A percentile compares a stretch with the other conserved stretches of the same genome.
Conservation (phyloP, 768 basidiomycete genomes). For the Favolaschia claudopus region DNA sequence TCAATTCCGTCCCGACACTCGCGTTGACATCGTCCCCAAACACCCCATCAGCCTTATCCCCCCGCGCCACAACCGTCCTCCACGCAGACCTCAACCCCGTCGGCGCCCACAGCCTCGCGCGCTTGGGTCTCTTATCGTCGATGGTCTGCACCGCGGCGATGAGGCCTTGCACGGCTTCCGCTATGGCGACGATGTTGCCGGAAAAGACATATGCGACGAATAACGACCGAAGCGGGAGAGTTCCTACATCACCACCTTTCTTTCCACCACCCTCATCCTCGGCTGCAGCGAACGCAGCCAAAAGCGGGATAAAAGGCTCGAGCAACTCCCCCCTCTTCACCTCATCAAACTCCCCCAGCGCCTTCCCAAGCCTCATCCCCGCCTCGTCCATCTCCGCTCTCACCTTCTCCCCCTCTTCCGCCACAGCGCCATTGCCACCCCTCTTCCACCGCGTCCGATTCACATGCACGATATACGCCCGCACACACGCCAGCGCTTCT, state of each 20-base stretch:
- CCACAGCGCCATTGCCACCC: slow-evolving; percentile 31
- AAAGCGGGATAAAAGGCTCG: slow-evolving; percentile 49
- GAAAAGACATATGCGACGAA: slow-evolving; percentile 60
- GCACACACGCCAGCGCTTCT: slow-evolving; percentile 33
- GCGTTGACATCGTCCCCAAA: slow-evolving; percentile 31
- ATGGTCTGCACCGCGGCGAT: slow-evolving; percentile 46
- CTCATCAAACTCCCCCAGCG: slow-evolving; percentile 40
- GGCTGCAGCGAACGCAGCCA: slow-evolving; percentile 33
- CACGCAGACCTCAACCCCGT: slow-evolving; percentile 46
- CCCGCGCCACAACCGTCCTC: slow-evolving; percentile 37
- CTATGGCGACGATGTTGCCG: slow-evolving; percentile 49
- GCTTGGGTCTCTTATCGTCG: slow-evolving; percentile 43
- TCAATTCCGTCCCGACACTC: slow-evolving; percentile 28
- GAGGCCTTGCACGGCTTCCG: slow-evolving; percentile 44
- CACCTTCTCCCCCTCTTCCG: too few relatives aligned
- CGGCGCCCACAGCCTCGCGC: slow-evolving; percentile 58
- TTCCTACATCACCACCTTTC: not conserved
- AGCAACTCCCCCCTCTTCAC: slow-evolving; percentile 45
- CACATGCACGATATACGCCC: slow-evolving; percentile 35
- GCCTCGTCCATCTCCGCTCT: slow-evolving; percentile 17
- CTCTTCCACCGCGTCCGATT: slow-evolving; percentile 44
- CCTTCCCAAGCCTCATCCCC: not conserved
- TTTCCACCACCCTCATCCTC: slow-evolving; percentile 12
- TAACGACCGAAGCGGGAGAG: slow-evolving; percentile 49
- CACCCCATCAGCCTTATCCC: slow-evolving; percentile 35